Evolutionary conservation across 2,329 filamentous ascomycete species (phyloP), one percentile per base, ranked within the genome.

Genomic region (Colletotrichum higginsianum): DNA sequence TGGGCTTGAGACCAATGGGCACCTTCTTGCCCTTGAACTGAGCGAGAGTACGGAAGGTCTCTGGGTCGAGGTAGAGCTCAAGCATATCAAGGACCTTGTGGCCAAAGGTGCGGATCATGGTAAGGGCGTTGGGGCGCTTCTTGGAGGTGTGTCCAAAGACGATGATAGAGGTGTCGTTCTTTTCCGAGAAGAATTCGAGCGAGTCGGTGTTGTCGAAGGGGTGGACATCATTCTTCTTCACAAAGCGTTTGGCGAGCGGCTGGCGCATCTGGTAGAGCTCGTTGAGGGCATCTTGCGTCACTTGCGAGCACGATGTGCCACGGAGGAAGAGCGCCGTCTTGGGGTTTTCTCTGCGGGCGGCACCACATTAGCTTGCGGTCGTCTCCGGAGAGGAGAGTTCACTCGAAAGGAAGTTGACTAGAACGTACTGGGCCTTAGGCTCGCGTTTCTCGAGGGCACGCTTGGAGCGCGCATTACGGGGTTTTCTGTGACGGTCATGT

Each of bases 201-300:
- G 93, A 96, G 38, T 92, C 87, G 74, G 93, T 86, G 81, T 97
- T 95, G 82, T 98, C 96, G 82, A 99, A 99, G 2, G 96, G 96
- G 82, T 96, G 95, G 77, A 98, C 93, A 76, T 91, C 88, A 83
- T 99, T 99, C 87, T 98, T 98, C 89, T 98, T 99, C 83, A 91
- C 94, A 86, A 99, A 98, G 76, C 95, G 95, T 82, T 97, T 92
- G 75, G 92, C 92, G 73, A 96, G 88, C 2, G 95, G 95, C 78
- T 93, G 91, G 77, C 96, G 95, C 79, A 99, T 87, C 60, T 94
- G 89, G 83, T 94, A 90, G 67, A 99, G 89, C 78, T 98, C 96
- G 76, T 91, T 92, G 73, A 98, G 87, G 69, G 94, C 94, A 77
- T 96, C 92, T 83, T 97, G 92, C 68, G 95, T 87, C 60, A 96